Evolutionary conservation across 2,329 filamentous ascomycete species (phyloP), one percentile per base, ranked within the genome.

Genomic region (Trichoderma simmonsii): DNA sequence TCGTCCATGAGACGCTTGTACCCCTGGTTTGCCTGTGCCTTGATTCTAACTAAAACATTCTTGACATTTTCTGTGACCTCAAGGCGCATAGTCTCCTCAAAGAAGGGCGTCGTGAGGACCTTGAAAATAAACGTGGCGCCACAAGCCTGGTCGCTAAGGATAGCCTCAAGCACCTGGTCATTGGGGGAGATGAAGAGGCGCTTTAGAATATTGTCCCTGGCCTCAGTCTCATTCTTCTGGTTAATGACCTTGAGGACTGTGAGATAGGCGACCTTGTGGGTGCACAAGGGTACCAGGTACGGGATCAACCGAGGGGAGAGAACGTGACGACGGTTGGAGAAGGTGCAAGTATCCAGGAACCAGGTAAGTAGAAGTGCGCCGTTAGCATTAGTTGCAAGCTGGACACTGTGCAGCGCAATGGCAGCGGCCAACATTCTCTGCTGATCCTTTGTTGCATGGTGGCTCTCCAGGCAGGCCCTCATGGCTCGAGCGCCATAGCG

Each of bases 1-100:
- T 99, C 96, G 78, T 99, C 96, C 96, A 99, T 99, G 73, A 99
- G 85, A 68, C 96, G 92, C 87, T 98, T 99, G 85, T 99, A 99
- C 67, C 96, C 96, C 83, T 98, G 96, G 74, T 91, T 92, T 18
- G 96, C 94, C 78, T 97, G 93, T 6, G 94, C 95, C 84, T 98
- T 98, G 82, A 98, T 91, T 77, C 92, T 92, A 39, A 95, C 83
- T 39, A 99, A 87, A 51, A 98, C 94, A 77, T 90, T 93, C 79
- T 95, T 94, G 66, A 99, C 93, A 72, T 94, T 98, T 78, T 97
- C 94, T 6, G 97, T 90, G 26, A 98, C 94, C 77, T 98, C 93
- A 60, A 88, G 86, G 62, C 96, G 92, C 79, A 98, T 95, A 67
- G 86, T 90, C 80, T 99, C 96, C 75, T 99, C 96, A 75, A 98